Evolutionary conservation across 2,329 filamentous ascomycete species (phyloP).

Genomic region (Drechslerella coelobrocha): DNA sequence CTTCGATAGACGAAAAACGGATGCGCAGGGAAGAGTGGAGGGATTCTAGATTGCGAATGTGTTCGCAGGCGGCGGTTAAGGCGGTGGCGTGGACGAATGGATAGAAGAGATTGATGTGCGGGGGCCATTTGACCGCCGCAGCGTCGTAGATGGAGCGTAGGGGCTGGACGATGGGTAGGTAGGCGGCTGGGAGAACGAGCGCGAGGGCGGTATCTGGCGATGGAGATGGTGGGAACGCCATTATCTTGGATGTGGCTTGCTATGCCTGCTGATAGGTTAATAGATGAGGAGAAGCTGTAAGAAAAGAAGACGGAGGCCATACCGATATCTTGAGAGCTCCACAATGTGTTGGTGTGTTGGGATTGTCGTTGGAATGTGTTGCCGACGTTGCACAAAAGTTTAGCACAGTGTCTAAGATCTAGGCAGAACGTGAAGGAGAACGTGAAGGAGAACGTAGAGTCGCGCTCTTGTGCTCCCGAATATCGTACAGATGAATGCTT

Average conservation of each 20-base stretch:
- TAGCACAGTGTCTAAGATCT: too few species aligned
- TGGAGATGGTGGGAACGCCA: constrained; percentile 15
- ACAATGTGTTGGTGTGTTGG: constrained; percentile 2
- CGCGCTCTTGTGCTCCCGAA: too few species aligned
- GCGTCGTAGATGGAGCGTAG: constrained; percentile 70
- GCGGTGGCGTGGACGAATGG: constrained; percentile 66
- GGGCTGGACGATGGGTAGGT: constrained; percentile 53
- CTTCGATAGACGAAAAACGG: constrained; percentile 35
- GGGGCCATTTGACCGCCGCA: constrained; percentile 68
- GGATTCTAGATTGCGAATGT: constrained; percentile 58
- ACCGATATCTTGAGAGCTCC: too few species aligned
- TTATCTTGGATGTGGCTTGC: constrained; percentile 8
- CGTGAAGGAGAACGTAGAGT: too few species aligned
- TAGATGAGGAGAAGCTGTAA: not conserved
- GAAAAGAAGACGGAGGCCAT: constrained; percentile 3
- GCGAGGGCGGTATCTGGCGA: constrained; percentile 36
- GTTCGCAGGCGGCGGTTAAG: constrained; percentile 61
- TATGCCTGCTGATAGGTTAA: constrained; percentile 1
- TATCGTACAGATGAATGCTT: too few species aligned
- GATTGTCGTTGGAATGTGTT: constrained; percentile 1
- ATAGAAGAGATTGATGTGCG: constrained; percentile 72
- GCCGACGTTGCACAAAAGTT: too few species aligned
- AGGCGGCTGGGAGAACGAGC: constrained; percentile 60
- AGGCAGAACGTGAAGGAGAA: too few species aligned
- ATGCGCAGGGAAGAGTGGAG: constrained; percentile 34